A percentile compares a stretch with the other conserved stretches of the same genome.
Conservation (phyloP, 225 moss, liverwort and hornwort genomes). For the Climacium dendroides region DNA sequence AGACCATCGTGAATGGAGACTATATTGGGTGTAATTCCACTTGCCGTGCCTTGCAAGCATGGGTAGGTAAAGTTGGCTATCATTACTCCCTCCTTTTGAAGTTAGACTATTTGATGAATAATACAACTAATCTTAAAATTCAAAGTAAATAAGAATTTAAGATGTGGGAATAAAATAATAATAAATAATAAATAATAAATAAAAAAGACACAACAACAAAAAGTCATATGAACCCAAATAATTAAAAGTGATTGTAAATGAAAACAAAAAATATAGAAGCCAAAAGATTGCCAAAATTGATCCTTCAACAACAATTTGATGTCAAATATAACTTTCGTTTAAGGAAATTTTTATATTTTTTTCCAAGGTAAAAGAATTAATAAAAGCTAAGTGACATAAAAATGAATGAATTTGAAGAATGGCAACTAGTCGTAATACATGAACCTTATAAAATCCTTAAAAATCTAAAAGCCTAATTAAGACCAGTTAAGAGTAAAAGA, state of each 20-base stretch:
- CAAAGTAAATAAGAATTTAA: background rate
- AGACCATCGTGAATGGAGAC: too few relatives aligned
- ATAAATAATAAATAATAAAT: fast-evolving
- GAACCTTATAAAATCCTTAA: too few relatives aligned
- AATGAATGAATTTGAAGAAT: background rate
- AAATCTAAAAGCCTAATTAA: fast-evolving
- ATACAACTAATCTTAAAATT: background rate
- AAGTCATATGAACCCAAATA: background rate
- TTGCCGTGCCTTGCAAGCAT: too few relatives aligned
- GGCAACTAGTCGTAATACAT: background rate
- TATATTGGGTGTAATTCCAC: too few relatives aligned
- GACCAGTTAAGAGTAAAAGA: too few relatives aligned
- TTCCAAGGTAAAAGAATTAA: background rate
- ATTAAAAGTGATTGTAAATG: fast-evolving
- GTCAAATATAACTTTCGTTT: fast-evolving
- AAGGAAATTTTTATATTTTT: background rate
- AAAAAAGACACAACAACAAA: background rate
- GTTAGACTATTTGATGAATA: too few relatives aligned
- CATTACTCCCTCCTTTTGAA: too few relatives aligned
- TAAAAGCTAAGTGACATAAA: background rate
- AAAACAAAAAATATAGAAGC: background rate
- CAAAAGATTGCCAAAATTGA: background rate
- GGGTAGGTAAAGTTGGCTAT: too few relatives aligned
- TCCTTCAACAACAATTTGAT: background rate
- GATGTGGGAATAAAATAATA: fast-evolving